Percentiles rank a stretch among this genome's conserved stretches.
Evolutionary conservation across 2,329 filamentous ascomycete species (phyloP).

Genomic region (Monosporascus sp.): DNA sequence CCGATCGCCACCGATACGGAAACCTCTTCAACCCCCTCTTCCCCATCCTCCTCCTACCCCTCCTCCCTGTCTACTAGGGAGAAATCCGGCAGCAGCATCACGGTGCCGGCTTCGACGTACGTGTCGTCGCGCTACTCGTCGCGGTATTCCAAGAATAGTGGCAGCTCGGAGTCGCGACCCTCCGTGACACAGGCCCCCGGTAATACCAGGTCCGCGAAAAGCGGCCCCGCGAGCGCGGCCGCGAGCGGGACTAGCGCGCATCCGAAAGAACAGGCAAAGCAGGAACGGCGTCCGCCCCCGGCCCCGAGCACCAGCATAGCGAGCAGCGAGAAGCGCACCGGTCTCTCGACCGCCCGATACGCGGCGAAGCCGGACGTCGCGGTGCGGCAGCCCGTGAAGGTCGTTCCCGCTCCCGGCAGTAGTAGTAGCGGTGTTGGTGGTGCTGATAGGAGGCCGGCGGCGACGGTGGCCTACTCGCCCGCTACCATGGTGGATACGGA

Average conservation of each 20-base stretch:
- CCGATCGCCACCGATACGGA: not conserved
- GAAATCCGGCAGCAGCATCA: not conserved
- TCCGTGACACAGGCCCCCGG: not conserved
- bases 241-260: too few species aligned
- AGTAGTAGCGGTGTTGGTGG: too few species aligned
- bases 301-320: slow-evolving; percentile 21
- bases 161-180: not conserved
- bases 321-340: slow-evolving; percentile 17
- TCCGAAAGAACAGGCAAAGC: too few species aligned
- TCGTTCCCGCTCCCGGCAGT: slow-evolving; percentile 16
- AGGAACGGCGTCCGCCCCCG: slow-evolving; percentile 1
- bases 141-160: not conserved
- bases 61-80: not conserved
- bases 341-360: slow-evolving; percentile 22
- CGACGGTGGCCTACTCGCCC: slow-evolving; percentile 8
- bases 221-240: too few species aligned
- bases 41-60: slow-evolving; percentile 1
- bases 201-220: too few species aligned
- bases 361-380: slow-evolving; percentile 22
- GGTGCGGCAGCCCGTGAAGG: slow-evolving; percentile 18
- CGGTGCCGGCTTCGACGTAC: not conserved
- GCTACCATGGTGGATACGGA: not conserved
- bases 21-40: slow-evolving; percentile 3
- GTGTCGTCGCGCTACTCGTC: not conserved
- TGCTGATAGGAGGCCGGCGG: too few species aligned